Evolutionary conservation across 257 asterid species (phyloP), one percentile per base, ranked within the genome.

Genomic region (Solanum ossicruentum): DNA sequence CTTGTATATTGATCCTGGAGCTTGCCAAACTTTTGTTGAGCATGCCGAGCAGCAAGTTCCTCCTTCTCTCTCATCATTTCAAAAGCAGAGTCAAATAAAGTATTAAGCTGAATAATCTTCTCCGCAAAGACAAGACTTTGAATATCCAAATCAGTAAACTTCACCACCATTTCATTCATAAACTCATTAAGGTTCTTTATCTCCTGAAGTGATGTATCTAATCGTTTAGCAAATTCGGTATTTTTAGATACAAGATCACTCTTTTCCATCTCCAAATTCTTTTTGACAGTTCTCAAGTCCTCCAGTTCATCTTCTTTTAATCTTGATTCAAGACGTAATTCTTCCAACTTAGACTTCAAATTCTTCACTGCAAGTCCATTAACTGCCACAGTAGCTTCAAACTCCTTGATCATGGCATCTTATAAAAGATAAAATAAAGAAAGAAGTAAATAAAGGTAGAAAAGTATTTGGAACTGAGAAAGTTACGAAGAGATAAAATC

Each of bases 41-140:
- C 97, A 90, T 85, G 84, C 88, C 84, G 87, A 86, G 93, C 86
- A 88, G 92, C 90, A 85, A 97, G 95, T 83, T 87, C 88, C 84
- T 86, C 94, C 91, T 94, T 97, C 87, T 91, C 90, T 89, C 89
- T 93, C 84, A 89, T 91, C 91, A 95, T 88, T 87, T 88, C 87
- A 89, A 92, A 90, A 85, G 93, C 93, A 78, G 91, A 87, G 52
- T 93, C 98, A 88, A 89, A 94, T 86, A 85, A 90, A 86, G 85
- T 87, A 90, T 87, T 92, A 82, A 95, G 93, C 90, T 92, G 97
- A 79, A 86, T 77, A 87, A 93, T 90, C 88, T 90, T 89, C 60
- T 95, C 92, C 6, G 91, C 91, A 72, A 91, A 92, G 83, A 89
- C 84, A 86, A 90, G 85, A 88, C 98, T 92, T 91, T 94, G 98